phyloP scores from a whole-genome alignment of 2,329 filamentous ascomycete species.

The Colletotrichum australisinense region DNA sequence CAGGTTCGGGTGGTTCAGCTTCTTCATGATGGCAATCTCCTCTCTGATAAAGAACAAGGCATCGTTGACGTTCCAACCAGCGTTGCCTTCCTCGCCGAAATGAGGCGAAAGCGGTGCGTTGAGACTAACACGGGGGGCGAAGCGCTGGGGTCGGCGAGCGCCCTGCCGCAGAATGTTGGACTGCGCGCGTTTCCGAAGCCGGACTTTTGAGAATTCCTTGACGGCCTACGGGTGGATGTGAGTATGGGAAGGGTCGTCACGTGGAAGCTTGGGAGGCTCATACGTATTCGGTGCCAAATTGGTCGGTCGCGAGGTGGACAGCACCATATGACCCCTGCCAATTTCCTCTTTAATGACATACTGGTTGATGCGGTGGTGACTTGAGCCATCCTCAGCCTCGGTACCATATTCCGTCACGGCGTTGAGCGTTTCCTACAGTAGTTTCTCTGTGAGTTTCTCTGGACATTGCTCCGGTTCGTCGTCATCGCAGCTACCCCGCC shows the following conservation, averaged over 20 bases:
- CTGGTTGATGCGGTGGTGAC: conserved; percentile 92
- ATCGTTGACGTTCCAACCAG: conserved; percentile 12
- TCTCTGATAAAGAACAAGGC: conserved; percentile 90
- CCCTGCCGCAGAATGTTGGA: conserved; percentile 80
- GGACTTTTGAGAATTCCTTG: conserved; percentile 96
- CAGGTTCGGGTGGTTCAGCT: conserved; percentile 93
- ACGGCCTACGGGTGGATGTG: conserved; percentile 74
- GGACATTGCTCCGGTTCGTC: not conserved
- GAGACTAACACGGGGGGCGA: conserved; percentile 42
- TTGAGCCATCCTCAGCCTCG: conserved; percentile 83
- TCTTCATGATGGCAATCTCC: conserved; percentile 99
- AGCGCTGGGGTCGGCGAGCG: conserved; percentile 58
- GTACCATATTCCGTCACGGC: conserved; percentile 88
- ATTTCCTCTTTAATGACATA: conserved; percentile 96
- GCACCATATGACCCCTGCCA: conserved; percentile 96
- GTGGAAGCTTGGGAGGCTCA: conserved; percentile 48
- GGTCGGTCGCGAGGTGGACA: conserved; percentile 90
- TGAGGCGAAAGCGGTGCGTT: conserved; percentile 43
- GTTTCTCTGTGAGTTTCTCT: conserved; percentile 11
- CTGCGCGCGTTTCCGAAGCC: conserved; percentile 88
- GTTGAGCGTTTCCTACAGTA: conserved; percentile 84
- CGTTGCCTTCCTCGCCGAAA: conserved; percentile 31
- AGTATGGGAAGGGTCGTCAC: conserved; percentile 22
- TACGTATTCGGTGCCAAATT: conserved; percentile 94
- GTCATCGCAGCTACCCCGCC: conserved; percentile 24